Percentiles rank a stretch among this genome's conserved stretches.
Conservation (phyloP, 768 basidiomycete genomes). For the Mycena latifolia region DNA sequence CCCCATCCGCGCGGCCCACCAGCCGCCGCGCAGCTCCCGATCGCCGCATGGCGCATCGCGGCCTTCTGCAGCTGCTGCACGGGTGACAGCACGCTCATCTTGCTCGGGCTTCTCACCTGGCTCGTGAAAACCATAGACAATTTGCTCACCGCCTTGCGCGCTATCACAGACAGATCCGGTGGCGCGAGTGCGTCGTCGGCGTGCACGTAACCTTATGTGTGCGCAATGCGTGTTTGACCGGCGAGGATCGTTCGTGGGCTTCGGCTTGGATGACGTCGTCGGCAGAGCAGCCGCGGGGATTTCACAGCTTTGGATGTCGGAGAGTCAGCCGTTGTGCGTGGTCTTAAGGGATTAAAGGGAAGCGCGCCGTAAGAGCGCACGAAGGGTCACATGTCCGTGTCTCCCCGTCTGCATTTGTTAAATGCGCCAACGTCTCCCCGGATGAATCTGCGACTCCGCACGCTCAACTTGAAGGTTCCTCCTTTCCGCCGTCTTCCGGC, state of each 20-base stretch:
- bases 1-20: too few species aligned
- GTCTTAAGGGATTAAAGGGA: slow-evolving; percentile 66
- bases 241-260: slow-evolving; percentile 36
- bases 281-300: neutral
- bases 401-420: slow-evolving; percentile 81
- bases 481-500: slow-evolving; percentile 32
- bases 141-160: too few species aligned
- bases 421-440: slow-evolving; percentile 81
- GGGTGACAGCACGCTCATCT: slow-evolving; percentile 69
- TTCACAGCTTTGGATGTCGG: too few species aligned
- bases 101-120: slow-evolving; percentile 35
- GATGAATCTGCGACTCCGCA: slow-evolving; percentile 60
- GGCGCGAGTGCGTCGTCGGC: slow-evolving; percentile 60
- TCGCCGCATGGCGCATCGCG: slow-evolving; percentile 76
- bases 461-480: slow-evolving; percentile 35
- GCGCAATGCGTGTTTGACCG: too few species aligned
- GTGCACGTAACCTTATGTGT: slow-evolving; percentile 16
- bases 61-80: slow-evolving; percentile 85
- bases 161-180: slow-evolving; percentile 68
- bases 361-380: slow-evolving; percentile 70
- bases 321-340: slow-evolving; percentile 52
- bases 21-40: too few species aligned
- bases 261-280: slow-evolving; percentile 37
- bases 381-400: slow-evolving; percentile 75
- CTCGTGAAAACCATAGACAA: too few species aligned